These are phyloP conservation scores for Lentinula sp. DNA, from an alignment of 768 basidiomycete species.

Conservation along the genomic window DNA sequence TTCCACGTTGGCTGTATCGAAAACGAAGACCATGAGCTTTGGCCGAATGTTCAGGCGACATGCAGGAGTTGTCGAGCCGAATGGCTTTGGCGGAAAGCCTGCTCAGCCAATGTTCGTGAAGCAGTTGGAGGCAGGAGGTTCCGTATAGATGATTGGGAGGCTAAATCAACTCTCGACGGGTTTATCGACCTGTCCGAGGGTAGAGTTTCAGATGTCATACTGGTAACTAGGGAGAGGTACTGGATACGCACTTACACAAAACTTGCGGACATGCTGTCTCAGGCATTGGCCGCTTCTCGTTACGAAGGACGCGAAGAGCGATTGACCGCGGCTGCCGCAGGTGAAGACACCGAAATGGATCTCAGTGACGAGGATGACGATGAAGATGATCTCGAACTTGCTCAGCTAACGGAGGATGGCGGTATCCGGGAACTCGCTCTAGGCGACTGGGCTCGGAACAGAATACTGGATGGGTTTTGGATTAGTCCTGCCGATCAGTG, in stretches of 20 bases:
- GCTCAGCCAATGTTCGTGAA: neutral
- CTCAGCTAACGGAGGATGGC: conserved; percentile 33
- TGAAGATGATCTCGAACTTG: conserved; percentile 37
- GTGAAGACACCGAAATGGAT: conserved; percentile 20
- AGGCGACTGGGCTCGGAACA: conserved; percentile 63
- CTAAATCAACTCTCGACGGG: conserved; percentile 58
- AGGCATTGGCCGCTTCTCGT: conserved; percentile 57
- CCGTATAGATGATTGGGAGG: conserved; percentile 35
- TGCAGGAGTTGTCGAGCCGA: conserved; percentile 64
- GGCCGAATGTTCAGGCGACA: conserved; percentile 60
- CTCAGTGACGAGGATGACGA: conserved; percentile 30
- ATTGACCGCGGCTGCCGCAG: conserved; percentile 18
- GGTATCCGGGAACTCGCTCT: conserved; percentile 49
- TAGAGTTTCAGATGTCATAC: conserved; percentile 52
- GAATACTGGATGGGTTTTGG: conserved; percentile 76
- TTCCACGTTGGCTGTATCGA: conserved; percentile 46
- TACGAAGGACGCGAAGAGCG: conserved; percentile 28
- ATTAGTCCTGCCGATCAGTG: conserved; percentile 67
- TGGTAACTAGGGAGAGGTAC: conserved; percentile 59
- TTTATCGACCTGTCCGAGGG: conserved; percentile 75
- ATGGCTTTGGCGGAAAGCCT: conserved; percentile 42
- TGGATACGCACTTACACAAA: conserved; percentile 67
- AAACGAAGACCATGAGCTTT: conserved; percentile 69
- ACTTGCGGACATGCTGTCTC: conserved; percentile 58
- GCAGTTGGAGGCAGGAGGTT: conserved; percentile 5